Evolutionary conservation across 441 rosid species (phyloP), one percentile per base, ranked within the genome.

Genomic region (Theobroma grandiflorum): DNA sequence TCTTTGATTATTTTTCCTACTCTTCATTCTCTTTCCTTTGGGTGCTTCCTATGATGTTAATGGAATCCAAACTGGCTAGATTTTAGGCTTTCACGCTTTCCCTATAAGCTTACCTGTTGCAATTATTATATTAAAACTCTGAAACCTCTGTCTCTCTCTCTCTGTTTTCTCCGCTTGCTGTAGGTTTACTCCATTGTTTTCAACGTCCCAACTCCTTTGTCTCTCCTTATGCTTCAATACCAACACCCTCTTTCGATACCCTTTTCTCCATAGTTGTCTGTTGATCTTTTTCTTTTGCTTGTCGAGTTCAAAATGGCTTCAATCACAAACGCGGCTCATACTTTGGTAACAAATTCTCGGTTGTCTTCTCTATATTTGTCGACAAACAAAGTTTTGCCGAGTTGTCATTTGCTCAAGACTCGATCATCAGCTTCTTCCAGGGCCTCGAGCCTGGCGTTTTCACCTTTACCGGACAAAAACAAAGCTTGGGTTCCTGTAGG

Each of bases 311-410:
- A 67, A 31, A 87, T 86, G 90, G 87, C 88, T 70, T 78, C 86
- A 22, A 6, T 63, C 0, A 20, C 79, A 8, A 45, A 33, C 63
- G 61, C 87, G 10, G 61, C 80, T 81, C 79, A 62, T 16, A 67
- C 80, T 64, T 68, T 82, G 2, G 15, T 77, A 74, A 75, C 67
- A 26, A 67, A 84, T 74, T 75, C 84, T 47, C 67, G 80, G 64
- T 37, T 85, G n/a, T 80, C 90, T 82, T 73, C 88, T n/a, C 83
- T 84, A 1, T 78, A 76, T 81, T 77, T 85, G 11, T 78, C 89
- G 1, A 42, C 76, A 47, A 55, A 8, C 67, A 83, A 65, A 4
- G 49, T 68, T 68, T 74, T 79, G 40, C 80, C 84, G 4, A 72
- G 15, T 49, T 40, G 31, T 15, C 68, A 76, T 74, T 43, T 45